These are phyloP conservation scores for Termitomyces eurrhizus DNA, from an alignment of 768 basidiomycete species.

Conservation along the genomic window DNA sequence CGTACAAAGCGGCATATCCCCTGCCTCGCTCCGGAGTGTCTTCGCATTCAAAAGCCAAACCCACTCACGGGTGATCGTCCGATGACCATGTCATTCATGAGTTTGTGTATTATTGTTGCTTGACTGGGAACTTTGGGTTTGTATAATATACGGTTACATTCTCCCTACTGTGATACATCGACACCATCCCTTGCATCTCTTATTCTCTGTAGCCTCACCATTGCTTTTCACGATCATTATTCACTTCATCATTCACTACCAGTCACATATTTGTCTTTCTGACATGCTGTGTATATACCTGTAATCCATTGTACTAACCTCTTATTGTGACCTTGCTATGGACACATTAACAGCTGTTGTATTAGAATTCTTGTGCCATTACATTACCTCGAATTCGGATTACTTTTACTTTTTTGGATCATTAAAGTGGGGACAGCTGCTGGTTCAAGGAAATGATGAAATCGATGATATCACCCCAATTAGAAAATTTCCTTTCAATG, in stretches of 20 bases:
- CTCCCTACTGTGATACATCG: conserved; percentile 4
- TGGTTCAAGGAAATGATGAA: not conserved
- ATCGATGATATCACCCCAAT: conserved; percentile 1
- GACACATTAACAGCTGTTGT: conserved; percentile 1
- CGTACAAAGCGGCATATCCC: conserved; percentile 8
- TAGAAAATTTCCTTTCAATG: not conserved
- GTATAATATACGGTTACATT: conserved; percentile 10
- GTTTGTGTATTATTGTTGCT: not conserved
- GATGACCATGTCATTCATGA: not conserved
- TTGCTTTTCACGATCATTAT: conserved; percentile 1
- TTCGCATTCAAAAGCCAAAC: conserved; percentile 17
- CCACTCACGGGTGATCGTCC: conserved; percentile 13
- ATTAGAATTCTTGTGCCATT: not conserved
- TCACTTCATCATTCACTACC: not conserved
- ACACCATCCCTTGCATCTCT: not conserved
- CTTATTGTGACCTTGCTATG: not conserved
- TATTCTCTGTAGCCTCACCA: not conserved
- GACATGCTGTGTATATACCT: not conserved
- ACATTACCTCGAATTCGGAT: conserved; percentile 2
- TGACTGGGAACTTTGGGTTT: conserved; percentile 3
- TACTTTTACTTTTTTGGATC: conserved; percentile 3
- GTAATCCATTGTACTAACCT: not conserved
- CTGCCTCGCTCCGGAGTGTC: conserved; percentile 3
- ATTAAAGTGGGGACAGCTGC: not conserved
- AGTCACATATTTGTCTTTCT: not conserved